Evolutionary conservation across 2,329 filamentous ascomycete genomes (phyloP), one percentile per base, ranked within the genome.

Genomic region (Didymella pinodella): DNA sequence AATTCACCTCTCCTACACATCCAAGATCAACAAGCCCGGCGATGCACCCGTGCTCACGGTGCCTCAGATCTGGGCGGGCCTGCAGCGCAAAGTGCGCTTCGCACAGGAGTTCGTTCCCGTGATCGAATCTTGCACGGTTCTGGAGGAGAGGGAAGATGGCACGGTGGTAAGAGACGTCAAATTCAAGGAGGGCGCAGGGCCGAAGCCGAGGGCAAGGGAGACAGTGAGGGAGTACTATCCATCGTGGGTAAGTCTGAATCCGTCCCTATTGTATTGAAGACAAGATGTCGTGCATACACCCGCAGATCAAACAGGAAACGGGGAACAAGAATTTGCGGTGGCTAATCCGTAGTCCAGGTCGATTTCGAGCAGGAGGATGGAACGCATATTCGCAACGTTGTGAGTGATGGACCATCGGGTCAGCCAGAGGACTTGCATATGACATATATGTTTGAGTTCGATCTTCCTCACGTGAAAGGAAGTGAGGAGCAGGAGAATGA

Each of bases 381-480:
- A 7, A 75, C 77, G 3, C 60, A 77, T 10, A 77, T 83, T 34
- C 76, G 75, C 32, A 83, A 83, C 54, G 77, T 81, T 22, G 67
- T 83, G 25, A 78, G 76, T 0, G 70, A 77, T 51, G 80, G 78
- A 1, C 65, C 75, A 6, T 68, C 65, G 2, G 67, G 76, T 32
- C 65, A 64, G 14, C 69, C 68, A 14, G 59, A 65, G 8, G 78
- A 79, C 48, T 64, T 80, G 50, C 64, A 77, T 34, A 78, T 83
- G 77, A 83, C 80, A 12, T 83, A 81, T 60, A 76, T 75, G 22
- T 83, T 83, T 66, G 78, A 82, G 59, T 78, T 77, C 67, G 64
- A 67, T 18, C 62, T 77, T 45, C 73, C 75, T 1, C 59, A 78
- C 43, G 60, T 81, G 3, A 48, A 73, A 44, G 75, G 73, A 32